phyloP scores from a whole-genome alignment of 2,329 filamentous ascomycete species.

The Thelonectria olida region DNA sequence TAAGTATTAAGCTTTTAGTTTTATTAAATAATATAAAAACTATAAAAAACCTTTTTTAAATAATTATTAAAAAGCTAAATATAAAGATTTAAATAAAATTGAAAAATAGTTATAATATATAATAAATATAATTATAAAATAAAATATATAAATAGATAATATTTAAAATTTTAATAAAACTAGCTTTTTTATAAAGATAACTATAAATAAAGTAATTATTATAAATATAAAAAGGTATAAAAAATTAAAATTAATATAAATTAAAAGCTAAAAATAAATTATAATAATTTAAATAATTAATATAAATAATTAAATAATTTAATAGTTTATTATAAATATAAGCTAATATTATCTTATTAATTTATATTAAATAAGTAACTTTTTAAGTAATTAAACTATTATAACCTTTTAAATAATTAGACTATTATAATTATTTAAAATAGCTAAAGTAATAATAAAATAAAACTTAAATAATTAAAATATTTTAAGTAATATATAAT shows the following conservation, averaged over 20 bases:
- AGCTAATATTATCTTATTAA: constrained; percentile 37
- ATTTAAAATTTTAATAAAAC: neutral
- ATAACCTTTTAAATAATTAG: neutral
- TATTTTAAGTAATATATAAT: no score
- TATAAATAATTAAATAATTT: no score
- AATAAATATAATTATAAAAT: constrained; percentile 14
- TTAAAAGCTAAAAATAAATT: no score
- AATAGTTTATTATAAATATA: neutral
- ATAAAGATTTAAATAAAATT: constrained; percentile 3
- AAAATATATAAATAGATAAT: neutral
- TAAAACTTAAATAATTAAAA: no score
- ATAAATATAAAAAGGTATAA: no score
- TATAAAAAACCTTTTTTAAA: constrained; percentile 1
- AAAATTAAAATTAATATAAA: no score
- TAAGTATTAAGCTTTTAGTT: constrained; percentile 36
- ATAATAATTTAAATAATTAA: no score
- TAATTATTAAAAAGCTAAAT: constrained; percentile 1
- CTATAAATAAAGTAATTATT: neutral
- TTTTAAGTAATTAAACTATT: neutral
- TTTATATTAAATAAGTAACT: constrained; percentile 29
- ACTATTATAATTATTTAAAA: neutral
- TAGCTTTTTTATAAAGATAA: neutral
- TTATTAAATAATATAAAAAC: constrained; percentile 38
- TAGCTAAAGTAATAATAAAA: neutral
- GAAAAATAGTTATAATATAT: constrained; percentile 39